Conservation (phyloP, 2,329 filamentous ascomycete genomes). For the Aspergillus sp. region DNA sequence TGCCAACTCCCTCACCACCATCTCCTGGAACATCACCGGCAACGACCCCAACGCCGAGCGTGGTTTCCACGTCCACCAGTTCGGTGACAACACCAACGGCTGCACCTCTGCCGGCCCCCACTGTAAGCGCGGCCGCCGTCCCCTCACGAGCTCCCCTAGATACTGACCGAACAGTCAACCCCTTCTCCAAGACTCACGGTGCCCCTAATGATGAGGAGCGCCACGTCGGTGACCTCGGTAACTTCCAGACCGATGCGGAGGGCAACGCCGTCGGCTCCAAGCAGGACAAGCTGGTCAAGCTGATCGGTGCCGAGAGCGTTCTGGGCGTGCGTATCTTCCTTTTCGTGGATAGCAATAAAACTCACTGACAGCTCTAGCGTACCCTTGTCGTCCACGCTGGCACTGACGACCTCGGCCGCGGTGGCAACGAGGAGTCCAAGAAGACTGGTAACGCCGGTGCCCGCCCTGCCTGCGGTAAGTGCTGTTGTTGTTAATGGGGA, state of each 20-base stretch:
- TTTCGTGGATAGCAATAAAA: not conserved
- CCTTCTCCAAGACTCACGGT: conserved; percentile 86
- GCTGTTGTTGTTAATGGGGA: not conserved
- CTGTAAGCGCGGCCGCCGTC: conserved; percentile 63
- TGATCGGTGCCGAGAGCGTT: conserved; percentile 93
- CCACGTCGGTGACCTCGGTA: conserved; percentile 96
- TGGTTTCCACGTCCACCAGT: conserved; percentile 98
- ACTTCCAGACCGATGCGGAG: conserved; percentile 92
- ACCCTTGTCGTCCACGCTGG: conserved; percentile 93
- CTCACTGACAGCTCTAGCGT: conserved; percentile 56
- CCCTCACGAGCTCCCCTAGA: not conserved
- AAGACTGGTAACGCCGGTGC: conserved; percentile 96
- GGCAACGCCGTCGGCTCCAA: conserved; percentile 83
- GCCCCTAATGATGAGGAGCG: conserved; percentile 77
- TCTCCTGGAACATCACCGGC: conserved; percentile 90
- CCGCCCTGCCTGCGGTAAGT: conserved; percentile 89
- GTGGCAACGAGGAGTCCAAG: conserved; percentile 88
- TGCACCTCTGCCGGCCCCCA: conserved; percentile 98
- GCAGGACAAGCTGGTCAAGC: conserved; percentile 81
- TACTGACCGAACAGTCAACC: conserved; percentile 71
- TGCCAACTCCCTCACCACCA: conserved; percentile 77
- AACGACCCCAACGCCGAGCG: conserved; percentile 94
- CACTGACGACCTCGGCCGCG: conserved; percentile 95
- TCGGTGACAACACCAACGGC: conserved; percentile 99
- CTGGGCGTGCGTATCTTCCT: conserved; percentile 69